Conservation (phyloP, 1,139 yeast species). For the Nakaseomyces glabratus region DNA sequence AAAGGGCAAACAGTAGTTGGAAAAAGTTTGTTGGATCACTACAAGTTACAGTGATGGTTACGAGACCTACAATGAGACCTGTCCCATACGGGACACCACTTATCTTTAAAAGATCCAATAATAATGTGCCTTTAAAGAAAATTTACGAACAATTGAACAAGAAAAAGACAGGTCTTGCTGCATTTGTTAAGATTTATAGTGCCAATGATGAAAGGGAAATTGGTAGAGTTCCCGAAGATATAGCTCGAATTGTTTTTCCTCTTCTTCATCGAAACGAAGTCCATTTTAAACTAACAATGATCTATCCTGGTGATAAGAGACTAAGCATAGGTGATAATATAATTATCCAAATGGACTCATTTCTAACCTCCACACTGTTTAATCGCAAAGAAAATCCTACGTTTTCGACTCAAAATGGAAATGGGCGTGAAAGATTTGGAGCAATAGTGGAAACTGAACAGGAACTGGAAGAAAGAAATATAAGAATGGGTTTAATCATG, state of each 20-base stretch:
- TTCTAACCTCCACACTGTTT: conserved; percentile 47
- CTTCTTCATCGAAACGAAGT: conserved; percentile 51
- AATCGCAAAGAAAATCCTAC: conserved; percentile 17
- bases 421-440: conserved; percentile 13
- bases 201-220: conserved; percentile 42
- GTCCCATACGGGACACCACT: conserved; percentile 44
- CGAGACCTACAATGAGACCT: conserved; percentile 56
- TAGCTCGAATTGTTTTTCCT: conserved; percentile 61
- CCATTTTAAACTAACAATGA: conserved; percentile 47
- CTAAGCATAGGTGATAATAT: conserved; percentile 69
- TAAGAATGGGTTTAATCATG: conserved; percentile 50
- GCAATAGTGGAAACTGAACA: conserved; percentile 40
- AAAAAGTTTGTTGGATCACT: conserved; percentile 56
- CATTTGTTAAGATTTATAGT: conserved; percentile 24
- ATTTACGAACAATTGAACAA: conserved; percentile 27
- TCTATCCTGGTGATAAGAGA: conserved; percentile 45
- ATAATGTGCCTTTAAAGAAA: conserved; percentile 4
- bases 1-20: conserved; percentile 22
- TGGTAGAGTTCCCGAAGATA: conserved; percentile 68
- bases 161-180: conserved; percentile 17
- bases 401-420: conserved; percentile 8
- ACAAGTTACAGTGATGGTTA: conserved; percentile 74
- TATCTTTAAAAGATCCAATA: conserved; percentile 9
- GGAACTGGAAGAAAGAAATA: conserved; percentile 44
- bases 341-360: conserved; percentile 55